Base-by-base conservation (phyloP, 2,329 filamentous ascomycete species). In the Penicillium hordei region DNA sequence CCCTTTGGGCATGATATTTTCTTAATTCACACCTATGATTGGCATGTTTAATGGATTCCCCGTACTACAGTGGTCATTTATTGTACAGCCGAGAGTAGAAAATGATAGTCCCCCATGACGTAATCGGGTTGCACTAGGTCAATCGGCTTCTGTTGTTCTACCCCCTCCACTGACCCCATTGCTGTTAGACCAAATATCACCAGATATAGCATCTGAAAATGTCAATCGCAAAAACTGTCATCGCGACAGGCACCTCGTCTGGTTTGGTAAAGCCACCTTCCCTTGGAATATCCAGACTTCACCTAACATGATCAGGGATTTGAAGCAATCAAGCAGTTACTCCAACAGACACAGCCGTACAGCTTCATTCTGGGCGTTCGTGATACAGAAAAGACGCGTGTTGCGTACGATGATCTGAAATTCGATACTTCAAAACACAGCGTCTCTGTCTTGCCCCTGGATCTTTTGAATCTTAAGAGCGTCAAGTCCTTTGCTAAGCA, bases 251-350 rank as follows among this genome's bases (percentile, higher is more conserved):
- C 25, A 50, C 59, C 9, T 66, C 64, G 2, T 66, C 64, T 1
- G 64, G 64, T 36, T 44, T 66, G 55, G 64, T 66, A 61, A 25
- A 42, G 34, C 12, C 13, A 15, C 10, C 36, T 27, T 12, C 29
- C 13, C 12, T 23, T 36, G 12, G n/a, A 38, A 40, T 23, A 39
- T 25, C 27, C 27, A 12, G 15, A 33, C 33, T 15, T 7, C 39
- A 39, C 10, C 40, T 58, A 52, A 59, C 25, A 27, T 39, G 27
- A 34, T 36, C 1, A 68, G 66, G 66, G 66, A 38, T 68, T 68
- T n/a, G 66, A 68, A 60, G 53, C 56, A 17, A 54, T 68, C 31
- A 68, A 68, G 34, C 66, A 68, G 36, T 38, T 68, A 12, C 60
- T 68, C 7, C 55, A 66, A 38, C 52, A 65, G 15, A 40, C 59